A percentile compares a stretch with the other conserved stretches of the same genome.
phyloP scores from a whole-genome alignment of 2,329 filamentous ascomycete species.

The Xylariales sp. region DNA sequence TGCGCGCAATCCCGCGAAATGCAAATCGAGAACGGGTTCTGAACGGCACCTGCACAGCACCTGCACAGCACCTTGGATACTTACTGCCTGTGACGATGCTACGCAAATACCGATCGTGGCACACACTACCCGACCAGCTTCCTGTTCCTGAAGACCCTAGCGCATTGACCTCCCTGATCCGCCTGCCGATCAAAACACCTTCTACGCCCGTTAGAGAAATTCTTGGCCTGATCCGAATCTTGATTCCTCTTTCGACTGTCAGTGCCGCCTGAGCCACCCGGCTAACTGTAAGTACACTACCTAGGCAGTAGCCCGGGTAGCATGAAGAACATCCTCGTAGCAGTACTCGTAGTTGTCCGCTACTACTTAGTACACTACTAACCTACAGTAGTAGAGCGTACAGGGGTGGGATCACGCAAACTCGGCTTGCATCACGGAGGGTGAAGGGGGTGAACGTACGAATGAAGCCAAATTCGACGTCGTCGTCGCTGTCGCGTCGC shows the following conservation, averaged over 20 bases:
- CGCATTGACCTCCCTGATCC: slow-evolving; percentile 9
- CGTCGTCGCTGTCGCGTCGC: not conserved
- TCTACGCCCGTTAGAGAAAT: slow-evolving; percentile 17
- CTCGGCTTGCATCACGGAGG: not conserved
- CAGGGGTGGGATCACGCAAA: not conserved
- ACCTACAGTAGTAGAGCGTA: no score
- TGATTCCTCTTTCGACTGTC: slow-evolving; percentile 15
- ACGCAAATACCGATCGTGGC: no score
- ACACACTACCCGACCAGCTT: slow-evolving; percentile 2
- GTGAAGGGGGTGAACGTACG: not conserved
- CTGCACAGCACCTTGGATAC: no score
- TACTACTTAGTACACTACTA: no score
- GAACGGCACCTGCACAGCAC: no score
- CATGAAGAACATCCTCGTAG: slow-evolving; percentile 11
- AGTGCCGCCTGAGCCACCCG: not conserved
- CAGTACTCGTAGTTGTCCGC: not conserved
- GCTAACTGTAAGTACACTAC: no score
- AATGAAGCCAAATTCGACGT: not conserved
- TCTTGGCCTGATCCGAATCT: slow-evolving; percentile 27
- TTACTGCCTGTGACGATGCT: no score
- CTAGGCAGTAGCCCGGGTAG: no score
- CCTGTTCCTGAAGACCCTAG: slow-evolving; percentile 15
- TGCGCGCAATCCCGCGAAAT: no score
- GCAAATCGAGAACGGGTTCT: no score
- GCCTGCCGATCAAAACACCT: slow-evolving; percentile 30